Conservation (phyloP, 2,329 filamentous ascomycete species). For the Nothopassalora personata region DNA sequence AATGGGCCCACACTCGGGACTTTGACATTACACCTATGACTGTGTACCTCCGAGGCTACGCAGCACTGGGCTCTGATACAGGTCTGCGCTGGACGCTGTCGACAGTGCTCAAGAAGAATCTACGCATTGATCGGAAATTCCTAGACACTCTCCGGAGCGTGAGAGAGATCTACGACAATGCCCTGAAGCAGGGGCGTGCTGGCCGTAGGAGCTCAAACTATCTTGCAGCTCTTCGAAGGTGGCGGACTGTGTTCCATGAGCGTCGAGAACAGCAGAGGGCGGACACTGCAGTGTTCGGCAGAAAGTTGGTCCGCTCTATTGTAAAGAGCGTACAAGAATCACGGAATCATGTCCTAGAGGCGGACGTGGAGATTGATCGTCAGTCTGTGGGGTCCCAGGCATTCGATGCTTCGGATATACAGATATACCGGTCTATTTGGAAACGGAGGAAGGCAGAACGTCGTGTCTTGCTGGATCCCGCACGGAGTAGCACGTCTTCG, state of each 20-base stretch:
- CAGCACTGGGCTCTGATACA: constrained; percentile 9
- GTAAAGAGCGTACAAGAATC: background rate
- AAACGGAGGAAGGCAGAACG: too few relatives aligned
- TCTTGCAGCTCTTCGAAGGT: background rate
- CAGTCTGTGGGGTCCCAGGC: background rate
- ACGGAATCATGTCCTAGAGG: background rate
- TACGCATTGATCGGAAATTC: constrained; percentile 28
- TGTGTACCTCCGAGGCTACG: constrained; percentile 30
- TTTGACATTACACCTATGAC: constrained; percentile 30
- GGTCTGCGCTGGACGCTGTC: constrained; percentile 26
- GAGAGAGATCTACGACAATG: background rate
- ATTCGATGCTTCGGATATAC: too few relatives aligned
- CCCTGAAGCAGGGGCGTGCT: background rate
- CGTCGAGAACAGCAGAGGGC: constrained; percentile 12
- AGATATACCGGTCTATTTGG: too few relatives aligned
- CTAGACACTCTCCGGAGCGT: constrained; percentile 8
- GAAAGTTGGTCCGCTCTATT: constrained; percentile 12
- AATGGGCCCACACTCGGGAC: constrained; percentile 17
- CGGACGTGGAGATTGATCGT: background rate
- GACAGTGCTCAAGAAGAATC: constrained; percentile 24
- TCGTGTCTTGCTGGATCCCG: too few relatives aligned
- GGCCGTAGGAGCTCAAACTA: background rate
- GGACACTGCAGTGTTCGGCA: constrained; percentile 13
- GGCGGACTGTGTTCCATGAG: background rate
- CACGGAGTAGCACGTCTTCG: too few relatives aligned